Evolutionary conservation across 2,329 filamentous ascomycete species (phyloP), one percentile per base, ranked within the genome.

Genomic region (Neofusicoccum cordaticola): DNA sequence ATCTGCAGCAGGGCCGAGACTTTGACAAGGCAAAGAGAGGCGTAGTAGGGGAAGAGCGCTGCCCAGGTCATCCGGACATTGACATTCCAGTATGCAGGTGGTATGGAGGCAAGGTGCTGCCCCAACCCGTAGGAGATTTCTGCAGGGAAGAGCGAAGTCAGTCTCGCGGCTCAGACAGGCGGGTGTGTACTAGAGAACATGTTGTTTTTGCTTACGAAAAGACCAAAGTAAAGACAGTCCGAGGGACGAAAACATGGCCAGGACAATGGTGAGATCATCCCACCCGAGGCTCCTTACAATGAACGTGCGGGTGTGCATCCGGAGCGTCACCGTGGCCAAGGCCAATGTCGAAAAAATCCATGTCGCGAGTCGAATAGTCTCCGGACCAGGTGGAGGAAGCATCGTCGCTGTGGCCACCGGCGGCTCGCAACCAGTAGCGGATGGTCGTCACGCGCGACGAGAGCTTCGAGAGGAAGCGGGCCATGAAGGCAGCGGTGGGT

Each of bases 1-100:
- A 41, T 61, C 27, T 63, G 61, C 41, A 66, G 62, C 6, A 66
- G 42, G 1, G 63, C 61, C 7, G 65, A 66, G 52, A 64, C 39
- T 34, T 66, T 66, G 44, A 64, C 62, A 42, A 66, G 42, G 47
- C 62, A 64, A 15, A 62, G 61, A 31, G 41, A 17, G 51, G 37
- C n/a, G 48, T 63, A 66, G 52, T 66, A 66, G 19, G 62, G 62
- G 9, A 64, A 64, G 7, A 64, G 51, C 5, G 19, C 42, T 12
- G 42, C 34, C 62, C 62, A 64, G 3, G 34, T 51, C 31, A 64
- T 17, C 41, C 17, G 11, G 34, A 22, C 3, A 51, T 39, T 47
- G 27, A 35, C 9, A n/a, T 34, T 5, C 31, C 42, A 27, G 42
- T 57, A 39, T 19, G 27, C 7, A 11, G 39, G 42, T 2, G 62